Evolutionary conservation across 202 grass and related monocot species (phyloP).

Genomic region (Brachypodium distachyon): DNA sequence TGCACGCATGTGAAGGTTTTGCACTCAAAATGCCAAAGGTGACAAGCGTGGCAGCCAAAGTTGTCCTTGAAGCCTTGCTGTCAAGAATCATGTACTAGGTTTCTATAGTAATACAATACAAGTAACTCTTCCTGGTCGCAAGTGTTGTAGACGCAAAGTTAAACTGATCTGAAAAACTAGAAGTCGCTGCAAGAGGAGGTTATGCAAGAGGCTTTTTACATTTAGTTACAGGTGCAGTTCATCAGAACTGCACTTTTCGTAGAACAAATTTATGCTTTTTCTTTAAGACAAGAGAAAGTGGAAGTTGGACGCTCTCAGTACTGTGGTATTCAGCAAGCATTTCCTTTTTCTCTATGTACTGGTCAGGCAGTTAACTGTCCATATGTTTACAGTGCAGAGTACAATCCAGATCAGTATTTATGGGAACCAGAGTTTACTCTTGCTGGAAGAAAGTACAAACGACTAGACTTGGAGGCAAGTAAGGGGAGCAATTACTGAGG

Average conservation of each 20-base stretch:
- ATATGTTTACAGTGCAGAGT: slow-evolving; percentile 76
- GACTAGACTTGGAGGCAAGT: slow-evolving; percentile 99
- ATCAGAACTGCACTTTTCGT: neutral
- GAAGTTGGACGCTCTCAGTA: neutral
- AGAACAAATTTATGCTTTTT: neutral
- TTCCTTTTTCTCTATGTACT: neutral
- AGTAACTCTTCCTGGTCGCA: neutral
- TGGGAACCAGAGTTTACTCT: slow-evolving; percentile 97
- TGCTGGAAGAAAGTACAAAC: slow-evolving; percentile 87
- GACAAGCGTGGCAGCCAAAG: neutral
- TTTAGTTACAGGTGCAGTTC: slow-evolving; percentile 4
- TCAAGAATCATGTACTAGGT: neutral
- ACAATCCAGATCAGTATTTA: slow-evolving; percentile 97
- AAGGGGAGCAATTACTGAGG: slow-evolving; percentile 43
- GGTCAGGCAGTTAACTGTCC: neutral
- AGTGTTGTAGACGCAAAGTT: neutral
- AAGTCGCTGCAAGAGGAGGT: neutral
- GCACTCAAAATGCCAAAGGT: neutral
- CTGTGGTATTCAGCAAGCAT: neutral
- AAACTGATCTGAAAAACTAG: neutral
- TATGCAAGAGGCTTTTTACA: too few species aligned
- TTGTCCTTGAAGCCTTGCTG: neutral
- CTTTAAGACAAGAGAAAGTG: neutral
- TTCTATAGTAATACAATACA: neutral
- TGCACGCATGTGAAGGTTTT: neutral